Conservation (phyloP, 176 grass and related monocot genomes). For the Dactylis glomerata region DNA sequence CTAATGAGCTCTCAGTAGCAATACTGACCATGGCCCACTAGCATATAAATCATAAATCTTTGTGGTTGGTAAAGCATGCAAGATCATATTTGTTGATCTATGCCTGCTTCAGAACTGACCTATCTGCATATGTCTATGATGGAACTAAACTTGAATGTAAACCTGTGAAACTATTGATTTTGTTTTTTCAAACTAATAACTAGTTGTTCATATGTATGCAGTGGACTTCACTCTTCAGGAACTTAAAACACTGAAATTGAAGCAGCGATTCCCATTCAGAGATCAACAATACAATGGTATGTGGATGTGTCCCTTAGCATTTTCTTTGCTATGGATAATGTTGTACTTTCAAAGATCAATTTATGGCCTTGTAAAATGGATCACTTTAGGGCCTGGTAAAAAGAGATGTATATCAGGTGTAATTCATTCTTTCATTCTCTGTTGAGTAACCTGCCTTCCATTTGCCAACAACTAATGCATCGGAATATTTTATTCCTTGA, state of each 20-base stretch:
- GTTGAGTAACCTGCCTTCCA: constrained; percentile 9
- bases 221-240: constrained; percentile 80
- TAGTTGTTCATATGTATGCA: constrained; percentile 33
- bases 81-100: constrained; percentile 3
- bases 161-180: constrained; percentile 3
- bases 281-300: constrained; percentile 78
- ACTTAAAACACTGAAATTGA: constrained; percentile 69
- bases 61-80: background rate
- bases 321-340: background rate
- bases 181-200: constrained; percentile 25
- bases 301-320: background rate
- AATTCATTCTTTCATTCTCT: background rate
- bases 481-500: background rate
- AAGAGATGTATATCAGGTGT: constrained; percentile 8
- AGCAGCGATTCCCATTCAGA: constrained; percentile 69
- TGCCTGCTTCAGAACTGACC: background rate
- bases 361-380: background rate
- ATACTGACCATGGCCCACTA: background rate
- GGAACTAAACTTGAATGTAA: background rate
- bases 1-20: background rate
- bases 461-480: constrained; percentile 1
- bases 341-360: background rate
- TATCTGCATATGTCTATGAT: constrained; percentile 12
- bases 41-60: background rate
- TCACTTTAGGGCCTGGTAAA: background rate